Evolutionary conservation across 2,329 filamentous ascomycete species (phyloP), one percentile per base, ranked within the genome.

Genomic region (Alternaria hordeiaustralica): DNA sequence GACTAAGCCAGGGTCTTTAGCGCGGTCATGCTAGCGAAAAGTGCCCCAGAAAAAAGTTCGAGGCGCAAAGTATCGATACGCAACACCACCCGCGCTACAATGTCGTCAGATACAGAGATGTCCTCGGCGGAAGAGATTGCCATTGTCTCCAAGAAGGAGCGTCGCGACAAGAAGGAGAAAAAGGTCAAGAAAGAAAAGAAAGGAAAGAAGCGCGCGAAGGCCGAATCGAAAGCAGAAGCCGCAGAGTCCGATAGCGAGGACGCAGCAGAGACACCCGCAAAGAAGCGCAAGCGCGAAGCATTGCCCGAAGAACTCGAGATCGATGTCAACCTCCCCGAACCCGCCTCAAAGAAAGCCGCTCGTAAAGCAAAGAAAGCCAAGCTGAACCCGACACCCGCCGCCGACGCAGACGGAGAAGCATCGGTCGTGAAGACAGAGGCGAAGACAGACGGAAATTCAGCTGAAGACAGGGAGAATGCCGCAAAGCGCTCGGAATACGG

Each of bases 271-370:
- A 66, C 67, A 55, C 70, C 75, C n/a, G 69, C 67, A 13, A 79
- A 79, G 63, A 85, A 85, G 74, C 82, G 84, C 60, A 85, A 85
- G 73, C 81, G 82, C 89, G 72, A 91, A 91, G 72, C 86, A 87
- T 70, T 90, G 1, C 74, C 85, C 58, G 80, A 82, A 30, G 87
- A 90, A 51, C 91, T 99, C 75, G 93, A 97, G 80, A 94, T 99
- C 77, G 93, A 99, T 79, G 83, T 99, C 66, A 86, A 84, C 68
- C 89, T 92, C n/a, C 96, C 96, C 25, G 94, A 98, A 77, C 96
- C 96, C 20, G 93, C 93, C 1, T 98, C 96, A 33, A 99, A 98
- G 81, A 96, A 96, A 78, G 94, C 93, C 65, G 88, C 94, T 71
- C 93, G 96, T 78, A 90, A 90, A 65, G 88, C 96, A 62, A 98